A percentile compares a stretch with the other conserved stretches of the same genome.
Conservation (phyloP, 179 eudicot species). For the Drosera spatulata region DNA sequence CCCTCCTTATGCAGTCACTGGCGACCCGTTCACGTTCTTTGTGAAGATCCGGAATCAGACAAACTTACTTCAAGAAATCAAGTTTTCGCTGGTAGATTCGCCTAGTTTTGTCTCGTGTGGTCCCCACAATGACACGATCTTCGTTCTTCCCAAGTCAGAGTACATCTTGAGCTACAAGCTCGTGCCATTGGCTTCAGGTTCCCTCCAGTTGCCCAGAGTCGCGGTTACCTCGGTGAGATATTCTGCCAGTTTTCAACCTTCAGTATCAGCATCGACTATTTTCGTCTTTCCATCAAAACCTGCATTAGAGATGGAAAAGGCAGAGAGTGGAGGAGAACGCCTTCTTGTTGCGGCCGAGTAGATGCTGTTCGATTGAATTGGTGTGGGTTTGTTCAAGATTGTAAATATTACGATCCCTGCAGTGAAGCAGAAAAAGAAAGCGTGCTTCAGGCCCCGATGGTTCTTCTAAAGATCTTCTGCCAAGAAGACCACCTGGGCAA, state of each 20-base stretch:
- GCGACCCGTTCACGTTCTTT: slow-evolving; percentile 64
- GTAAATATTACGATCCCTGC: too few relatives aligned
- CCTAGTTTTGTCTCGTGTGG: slow-evolving; percentile 82
- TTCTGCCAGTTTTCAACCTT: slow-evolving; percentile 71
- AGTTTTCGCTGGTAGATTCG: slow-evolving; percentile 67
- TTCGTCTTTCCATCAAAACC: slow-evolving; percentile 83
- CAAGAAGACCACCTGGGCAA: too few relatives aligned
- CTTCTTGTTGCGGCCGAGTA: slow-evolving; percentile 26
- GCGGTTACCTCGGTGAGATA: slow-evolving; percentile 57
- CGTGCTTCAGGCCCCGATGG: too few relatives aligned
- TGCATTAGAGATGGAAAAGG: slow-evolving; percentile 25
- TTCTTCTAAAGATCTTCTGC: too few relatives aligned
- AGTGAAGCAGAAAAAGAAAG: too few relatives aligned
- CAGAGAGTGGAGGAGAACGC: slow-evolving; percentile 17
- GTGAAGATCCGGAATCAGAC: slow-evolving; percentile 62
- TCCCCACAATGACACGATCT: slow-evolving; percentile 54
- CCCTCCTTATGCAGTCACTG: slow-evolving; percentile 86
- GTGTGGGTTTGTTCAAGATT: too few relatives aligned
- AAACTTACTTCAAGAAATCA: slow-evolving; percentile 77
- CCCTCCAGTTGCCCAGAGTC: slow-evolving; percentile 69
- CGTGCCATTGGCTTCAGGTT: slow-evolving; percentile 71
- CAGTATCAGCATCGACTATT: slow-evolving; percentile 50
- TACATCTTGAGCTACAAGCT: slow-evolving; percentile 65
- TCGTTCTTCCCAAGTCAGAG: slow-evolving; percentile 63
- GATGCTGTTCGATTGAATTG: background rate